These are phyloP conservation scores for Boletus reticulatus DNA, from an alignment of 768 basidiomycete genomes.

Conservation along the genomic window DNA sequence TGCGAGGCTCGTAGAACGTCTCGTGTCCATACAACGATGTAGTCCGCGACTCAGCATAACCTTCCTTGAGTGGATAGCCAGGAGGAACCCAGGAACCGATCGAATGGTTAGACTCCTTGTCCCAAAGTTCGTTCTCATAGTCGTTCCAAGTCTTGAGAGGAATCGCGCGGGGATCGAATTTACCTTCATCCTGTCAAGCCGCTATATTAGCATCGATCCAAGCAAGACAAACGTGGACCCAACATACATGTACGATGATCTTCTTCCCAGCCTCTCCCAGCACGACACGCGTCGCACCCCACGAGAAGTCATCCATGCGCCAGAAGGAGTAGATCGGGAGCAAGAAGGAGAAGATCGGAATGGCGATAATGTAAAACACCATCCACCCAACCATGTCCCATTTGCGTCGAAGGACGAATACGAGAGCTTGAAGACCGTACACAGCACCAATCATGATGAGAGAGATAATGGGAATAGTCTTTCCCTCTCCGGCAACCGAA, in stretches of 20 bases:
- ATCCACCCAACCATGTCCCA: constrained; percentile 99
- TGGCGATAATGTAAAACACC: constrained; percentile 93
- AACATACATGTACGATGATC: constrained; percentile 84
- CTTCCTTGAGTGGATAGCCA: constrained; percentile 64
- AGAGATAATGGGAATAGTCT: constrained; percentile 74
- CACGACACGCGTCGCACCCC: constrained; percentile 92
- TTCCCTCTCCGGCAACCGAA: constrained; percentile 62
- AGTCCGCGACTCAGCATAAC: constrained; percentile 73
- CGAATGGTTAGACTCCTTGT: constrained; percentile 94
- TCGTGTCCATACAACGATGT: constrained; percentile 86
- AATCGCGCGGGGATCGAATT: constrained; percentile 91
- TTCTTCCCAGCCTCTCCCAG: constrained; percentile 95
- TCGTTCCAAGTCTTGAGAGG: constrained; percentile 97
- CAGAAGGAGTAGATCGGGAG: constrained; percentile 96
- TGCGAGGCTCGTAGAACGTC: constrained; percentile 77
- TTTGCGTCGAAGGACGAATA: constrained; percentile 89
- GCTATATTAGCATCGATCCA: constrained; percentile 5
- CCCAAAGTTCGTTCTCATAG: constrained; percentile 97
- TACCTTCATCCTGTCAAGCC: constrained; percentile 81
- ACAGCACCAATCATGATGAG: constrained; percentile 92
- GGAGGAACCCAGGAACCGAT: constrained; percentile 92
- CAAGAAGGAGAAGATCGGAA: constrained; percentile 91
- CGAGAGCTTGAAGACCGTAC: constrained; percentile 90
- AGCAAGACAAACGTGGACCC: neutral
- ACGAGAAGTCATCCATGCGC: constrained; percentile 97